phyloP scores from a whole-genome alignment of 2,329 filamentous ascomycete species.

The Spiromastix sp. region DNA sequence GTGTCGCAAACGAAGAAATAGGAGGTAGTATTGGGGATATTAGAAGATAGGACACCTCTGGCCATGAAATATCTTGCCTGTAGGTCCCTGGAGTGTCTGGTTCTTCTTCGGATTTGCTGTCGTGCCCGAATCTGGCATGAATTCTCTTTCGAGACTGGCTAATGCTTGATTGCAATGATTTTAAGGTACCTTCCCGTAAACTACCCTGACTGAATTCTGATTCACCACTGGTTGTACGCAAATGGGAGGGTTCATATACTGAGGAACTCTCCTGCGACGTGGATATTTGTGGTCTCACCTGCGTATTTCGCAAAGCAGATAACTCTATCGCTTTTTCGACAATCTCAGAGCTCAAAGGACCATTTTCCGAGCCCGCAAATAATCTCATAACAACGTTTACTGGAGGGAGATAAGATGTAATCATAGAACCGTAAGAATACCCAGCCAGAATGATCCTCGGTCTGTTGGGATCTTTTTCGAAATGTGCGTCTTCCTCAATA shows the following conservation, averaged over 20 bases:
- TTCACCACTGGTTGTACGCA: conserved; percentile 1
- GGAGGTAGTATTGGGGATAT: conserved; percentile 53
- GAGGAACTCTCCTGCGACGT: conserved; percentile 12
- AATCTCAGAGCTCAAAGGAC: conserved; percentile 57
- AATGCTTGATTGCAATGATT: conserved; percentile 25
- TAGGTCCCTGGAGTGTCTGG: not conserved
- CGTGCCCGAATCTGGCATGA: conserved; percentile 8
- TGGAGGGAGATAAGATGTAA: conserved; percentile 60
- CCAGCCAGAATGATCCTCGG: conserved; percentile 53
- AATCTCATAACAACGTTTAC: conserved; percentile 47
- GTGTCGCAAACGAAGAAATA: conserved; percentile 51
- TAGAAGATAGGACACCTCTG: conserved; percentile 41
- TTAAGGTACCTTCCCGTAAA: no score
- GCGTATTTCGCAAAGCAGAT: conserved; percentile 51
- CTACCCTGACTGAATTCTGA: not conserved
- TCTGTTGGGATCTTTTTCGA: conserved; percentile 23
- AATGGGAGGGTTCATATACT: no score
- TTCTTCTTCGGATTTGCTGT: not conserved
- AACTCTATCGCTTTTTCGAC: conserved; percentile 58
- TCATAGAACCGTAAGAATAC: conserved; percentile 84
- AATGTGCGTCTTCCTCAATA: no score
- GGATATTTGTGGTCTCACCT: no score
- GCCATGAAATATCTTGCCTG: conserved; percentile 10
- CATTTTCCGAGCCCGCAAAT: conserved; percentile 44
- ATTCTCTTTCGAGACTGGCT: conserved; percentile 26